phyloP scores from a whole-genome alignment of 176 grass and related monocot species.

The Pontederia paniculata region DNA sequence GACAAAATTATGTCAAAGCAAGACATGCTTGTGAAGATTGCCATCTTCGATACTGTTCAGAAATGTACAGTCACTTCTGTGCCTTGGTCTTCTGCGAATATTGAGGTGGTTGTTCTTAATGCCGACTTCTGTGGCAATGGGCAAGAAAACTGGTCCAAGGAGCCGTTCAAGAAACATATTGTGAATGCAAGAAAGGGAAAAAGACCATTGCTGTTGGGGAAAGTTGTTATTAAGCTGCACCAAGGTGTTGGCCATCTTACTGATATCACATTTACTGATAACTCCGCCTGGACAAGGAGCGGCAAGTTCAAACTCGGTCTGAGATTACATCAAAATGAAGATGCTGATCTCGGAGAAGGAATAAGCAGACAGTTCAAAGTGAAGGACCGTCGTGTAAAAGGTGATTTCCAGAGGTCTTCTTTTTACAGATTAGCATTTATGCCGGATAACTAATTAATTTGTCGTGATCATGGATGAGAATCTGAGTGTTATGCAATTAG shows the following conservation, averaged over 20 bases:
- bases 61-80: neutral
- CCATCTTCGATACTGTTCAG: slow-evolving; percentile 4
- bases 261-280: slow-evolving; percentile 9
- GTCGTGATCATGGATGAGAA: too few relatives aligned
- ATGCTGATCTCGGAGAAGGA: neutral
- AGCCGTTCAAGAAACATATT: slow-evolving; percentile 1
- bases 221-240: slow-evolving; percentile 7
- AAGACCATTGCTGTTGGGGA: slow-evolving; percentile 10
- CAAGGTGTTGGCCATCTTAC: slow-evolving; percentile 14
- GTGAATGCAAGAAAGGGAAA: slow-evolving; percentile 3
- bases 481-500: too few relatives aligned
- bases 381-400: neutral
- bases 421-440: too few relatives aligned
- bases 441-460: too few relatives aligned
- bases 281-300: slow-evolving; percentile 3
- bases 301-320: slow-evolving; percentile 8
- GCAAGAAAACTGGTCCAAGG: neutral
- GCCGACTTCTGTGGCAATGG: neutral
- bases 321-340: neutral
- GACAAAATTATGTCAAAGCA: neutral
- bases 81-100: slow-evolving; percentile 2
- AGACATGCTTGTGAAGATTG: neutral
- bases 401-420: slow-evolving; percentile 3
- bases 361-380: slow-evolving; percentile 8
- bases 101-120: slow-evolving; percentile 4